Evolutionary conservation across 1,284 basidiomycete genomes (phyloP).

Genomic region (Papiliotrema nemorosa): DNA sequence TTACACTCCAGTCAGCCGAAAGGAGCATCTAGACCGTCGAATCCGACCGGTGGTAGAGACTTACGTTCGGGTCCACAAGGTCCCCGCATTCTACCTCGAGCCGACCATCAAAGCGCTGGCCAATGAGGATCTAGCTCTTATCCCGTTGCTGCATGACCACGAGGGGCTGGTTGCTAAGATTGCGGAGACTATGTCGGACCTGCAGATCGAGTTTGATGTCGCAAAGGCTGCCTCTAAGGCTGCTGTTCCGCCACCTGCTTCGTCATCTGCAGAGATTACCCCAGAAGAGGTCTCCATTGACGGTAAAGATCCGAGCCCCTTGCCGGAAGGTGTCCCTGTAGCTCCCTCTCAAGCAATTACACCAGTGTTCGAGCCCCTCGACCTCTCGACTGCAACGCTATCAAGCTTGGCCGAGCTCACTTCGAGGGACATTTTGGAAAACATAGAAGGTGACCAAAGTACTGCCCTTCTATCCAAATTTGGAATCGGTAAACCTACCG

Average conservation of each 20-base stretch:
- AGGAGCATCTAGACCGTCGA: constrained; percentile 11
- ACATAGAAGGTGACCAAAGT: constrained; percentile 10
- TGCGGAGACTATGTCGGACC: constrained; percentile 11
- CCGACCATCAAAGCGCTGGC: constrained; percentile 15
- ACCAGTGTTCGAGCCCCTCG: neutral
- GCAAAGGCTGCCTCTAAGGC: too few relatives aligned
- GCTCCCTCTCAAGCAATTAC: neutral
- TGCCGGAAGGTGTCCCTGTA: neutral
- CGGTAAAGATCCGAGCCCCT: constrained; percentile 4
- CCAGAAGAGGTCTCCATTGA: neutral
- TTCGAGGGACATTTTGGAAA: constrained; percentile 10
- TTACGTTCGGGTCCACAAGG: constrained; percentile 6
- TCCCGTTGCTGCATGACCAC: constrained; percentile 24
- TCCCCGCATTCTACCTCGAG: constrained; percentile 6
- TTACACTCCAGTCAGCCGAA: constrained; percentile 17
- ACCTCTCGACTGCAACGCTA: constrained; percentile 13
- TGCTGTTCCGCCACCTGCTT: neutral
- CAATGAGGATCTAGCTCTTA: constrained; percentile 19
- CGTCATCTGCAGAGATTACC: neutral
- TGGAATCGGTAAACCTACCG: constrained; percentile 10
- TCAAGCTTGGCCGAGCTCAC: constrained; percentile 8
- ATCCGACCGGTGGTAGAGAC: constrained; percentile 12
- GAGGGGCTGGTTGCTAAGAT: constrained; percentile 17
- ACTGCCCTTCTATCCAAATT: constrained; percentile 10
- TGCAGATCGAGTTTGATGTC: constrained; percentile 4